Evolutionary conservation across 495 filamentous ascomycete species (phyloP).

Genomic region (Bombardia bombarda): DNA sequence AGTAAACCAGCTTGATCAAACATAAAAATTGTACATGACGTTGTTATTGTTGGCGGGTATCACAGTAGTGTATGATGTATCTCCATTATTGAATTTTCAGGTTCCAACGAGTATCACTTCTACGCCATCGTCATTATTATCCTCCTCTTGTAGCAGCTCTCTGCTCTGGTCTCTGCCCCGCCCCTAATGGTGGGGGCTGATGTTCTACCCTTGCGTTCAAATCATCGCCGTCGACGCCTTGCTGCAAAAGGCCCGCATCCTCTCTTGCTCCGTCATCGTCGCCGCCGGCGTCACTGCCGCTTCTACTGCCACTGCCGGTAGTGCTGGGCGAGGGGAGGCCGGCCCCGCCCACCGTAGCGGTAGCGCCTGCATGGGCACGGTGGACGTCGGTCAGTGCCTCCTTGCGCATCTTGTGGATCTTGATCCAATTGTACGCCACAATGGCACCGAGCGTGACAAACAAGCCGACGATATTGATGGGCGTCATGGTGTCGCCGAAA

Average conservation of each 20-base stretch:
- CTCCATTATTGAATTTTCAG: too few species aligned
- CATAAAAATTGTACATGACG: too few species aligned
- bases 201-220: too few species aligned
- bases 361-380: conserved; percentile 10
- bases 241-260: conserved; percentile 15
- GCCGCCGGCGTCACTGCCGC: conserved; percentile 12
- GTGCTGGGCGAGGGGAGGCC: conserved; percentile 7
- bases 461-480: conserved; percentile 81
- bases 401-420: conserved; percentile 78
- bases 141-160: too few species aligned
- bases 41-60: too few species aligned
- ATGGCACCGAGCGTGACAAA: conserved; percentile 86
- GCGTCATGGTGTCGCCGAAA: conserved; percentile 83
- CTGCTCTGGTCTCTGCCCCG: too few species aligned
- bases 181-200: too few species aligned
- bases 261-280: conserved; percentile 9
- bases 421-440: conserved; percentile 87
- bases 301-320: conserved; percentile 11
- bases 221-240: conserved; percentile 6
- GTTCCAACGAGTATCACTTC: too few species aligned
- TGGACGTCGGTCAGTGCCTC: conserved; percentile 51
- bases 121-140: too few species aligned
- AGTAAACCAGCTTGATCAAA: too few species aligned
- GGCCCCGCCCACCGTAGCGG: not conserved
- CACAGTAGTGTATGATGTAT: too few species aligned